A percentile compares a stretch with the other conserved stretches of the same genome.
Conservation (phyloP, 1,284 basidiomycete species). For the Papiliotrema laurentii region DNA sequence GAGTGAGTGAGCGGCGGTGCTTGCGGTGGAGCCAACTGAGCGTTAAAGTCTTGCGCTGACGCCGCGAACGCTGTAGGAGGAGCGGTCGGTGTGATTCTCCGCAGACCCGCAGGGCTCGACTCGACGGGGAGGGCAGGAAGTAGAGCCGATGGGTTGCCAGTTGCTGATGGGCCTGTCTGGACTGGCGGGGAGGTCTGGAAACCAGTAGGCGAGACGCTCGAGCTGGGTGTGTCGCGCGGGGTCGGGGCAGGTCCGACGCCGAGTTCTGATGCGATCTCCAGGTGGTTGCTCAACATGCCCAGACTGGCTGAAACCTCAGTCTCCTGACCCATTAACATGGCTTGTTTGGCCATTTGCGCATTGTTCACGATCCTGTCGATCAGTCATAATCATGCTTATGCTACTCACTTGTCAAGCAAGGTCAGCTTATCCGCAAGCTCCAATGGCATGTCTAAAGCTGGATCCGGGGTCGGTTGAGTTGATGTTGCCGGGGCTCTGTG, state of each 20-base stretch:
- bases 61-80: not conserved
- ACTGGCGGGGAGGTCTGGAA: slow-evolving; percentile 2
- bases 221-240: slow-evolving; percentile 25
- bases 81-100: slow-evolving; percentile 1
- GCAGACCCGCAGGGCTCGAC: slow-evolving; percentile 8
- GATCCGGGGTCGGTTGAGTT: not conserved
- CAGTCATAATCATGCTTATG: slow-evolving; percentile 3
- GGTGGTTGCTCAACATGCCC: slow-evolving; percentile 35
- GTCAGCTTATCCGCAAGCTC: slow-evolving; percentile 33
- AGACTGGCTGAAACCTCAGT: slow-evolving; percentile 33
- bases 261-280: slow-evolving; percentile 39
- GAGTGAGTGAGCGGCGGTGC: slow-evolving; percentile 43
- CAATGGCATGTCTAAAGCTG: slow-evolving; percentile 15
- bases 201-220: slow-evolving; percentile 28
- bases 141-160: slow-evolving; percentile 8
- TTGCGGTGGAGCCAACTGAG: not conserved
- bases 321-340: slow-evolving; percentile 35
- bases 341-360: slow-evolving; percentile 36
- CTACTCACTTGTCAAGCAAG: slow-evolving; percentile 38
- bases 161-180: not conserved
- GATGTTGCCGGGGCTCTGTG: not conserved
- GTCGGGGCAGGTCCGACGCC: slow-evolving; percentile 33
- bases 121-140: slow-evolving; percentile 33
- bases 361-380: slow-evolving; percentile 35
- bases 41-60: not conserved